Percentiles rank a stretch among this genome's conserved stretches.
Evolutionary conservation across 2,329 filamentous ascomycete species (phyloP).

Genomic region (Alternaria postmessia): DNA sequence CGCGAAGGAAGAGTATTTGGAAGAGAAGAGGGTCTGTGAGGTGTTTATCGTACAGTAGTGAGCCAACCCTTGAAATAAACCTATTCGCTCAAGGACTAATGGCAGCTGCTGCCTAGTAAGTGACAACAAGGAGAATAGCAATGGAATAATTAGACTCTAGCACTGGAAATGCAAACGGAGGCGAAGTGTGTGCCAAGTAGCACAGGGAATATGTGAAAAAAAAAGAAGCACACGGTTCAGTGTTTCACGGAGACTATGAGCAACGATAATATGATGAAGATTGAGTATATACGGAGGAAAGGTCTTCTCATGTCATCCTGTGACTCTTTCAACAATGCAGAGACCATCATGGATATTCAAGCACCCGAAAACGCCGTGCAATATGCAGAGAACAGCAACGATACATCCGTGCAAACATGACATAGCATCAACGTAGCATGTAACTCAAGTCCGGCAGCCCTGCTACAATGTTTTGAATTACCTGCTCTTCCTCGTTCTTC

Average conservation of each 20-base stretch:
- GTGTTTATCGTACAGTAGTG: neutral
- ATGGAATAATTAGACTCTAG: neutral
- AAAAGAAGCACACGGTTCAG: neutral
- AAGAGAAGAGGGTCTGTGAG: neutral
- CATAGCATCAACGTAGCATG: constrained; percentile 32
- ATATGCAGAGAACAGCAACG: constrained; percentile 1
- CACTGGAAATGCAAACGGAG: neutral
- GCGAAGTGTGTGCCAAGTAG: neutral
- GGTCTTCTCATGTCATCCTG: neutral
- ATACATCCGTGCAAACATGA: neutral
- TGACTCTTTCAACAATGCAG: neutral
- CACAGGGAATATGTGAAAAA: neutral
- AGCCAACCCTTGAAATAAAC: neutral
- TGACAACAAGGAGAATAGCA: neutral
- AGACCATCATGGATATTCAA: neutral
- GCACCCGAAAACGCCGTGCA: neutral
- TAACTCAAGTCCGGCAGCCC: constrained; percentile 45
- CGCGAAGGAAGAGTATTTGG: neutral
- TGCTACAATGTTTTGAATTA: constrained; percentile 34
- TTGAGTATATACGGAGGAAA: neutral
- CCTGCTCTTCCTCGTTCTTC: constrained; percentile 41
- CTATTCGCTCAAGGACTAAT: neutral
- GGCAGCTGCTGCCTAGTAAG: neutral
- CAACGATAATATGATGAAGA: neutral
- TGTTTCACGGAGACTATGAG: neutral